Base-by-base conservation (phyloP, 2,329 filamentous ascomycete genomes). In the Colletotrichum noveboracense region DNA sequence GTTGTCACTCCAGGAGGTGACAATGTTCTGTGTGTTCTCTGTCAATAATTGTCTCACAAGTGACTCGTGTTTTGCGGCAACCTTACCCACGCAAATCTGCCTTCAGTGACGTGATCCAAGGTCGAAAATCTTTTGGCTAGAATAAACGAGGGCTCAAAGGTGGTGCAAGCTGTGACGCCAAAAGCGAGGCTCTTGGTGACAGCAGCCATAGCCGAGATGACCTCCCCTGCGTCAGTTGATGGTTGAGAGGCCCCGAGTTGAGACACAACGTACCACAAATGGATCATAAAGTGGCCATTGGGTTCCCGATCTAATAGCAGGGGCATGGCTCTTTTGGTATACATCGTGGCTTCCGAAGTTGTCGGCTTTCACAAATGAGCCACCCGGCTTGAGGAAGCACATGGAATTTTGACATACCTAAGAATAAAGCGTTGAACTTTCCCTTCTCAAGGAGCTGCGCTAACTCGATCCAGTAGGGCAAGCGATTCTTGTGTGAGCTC, bases 281-380 rank as follows among this genome's bases (percentile, higher is more conserved):
- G 64, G 38, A 24, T 66, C 64, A 52, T 66, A 66, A 16, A 66
- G 21, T 26, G 64, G 64, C 64, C 64, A 66, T 48, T 66, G 64
- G 12, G 64, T 48, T 14, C 38, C 64, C 6, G 64, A 26, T 43
- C 28, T 21, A 38, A 66, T 66, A 1, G 64, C 64, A 21, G 38
- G 64, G 8, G 32, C 64, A 38, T 66, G 64, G 24, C 64, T 66
- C 21, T 43, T 43, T 5, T 66, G 34, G 26, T 26, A 52, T 2
- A 66, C 16, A 83, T 93, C 90, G 79, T 92, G 92, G 7, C 89
- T 89, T 6, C 88, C 89, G 75, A 56, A 75, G 67, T 55, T 75
- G 34, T 75, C 72, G 7, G 72, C 67, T 61, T 34, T 26, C 28
- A 48, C 38, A n/a, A 5, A n/a, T 48, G 18, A 48, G 38, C 9